Evolutionary conservation across 1,284 basidiomycete species (phyloP), one percentile per base, ranked within the genome.

Genomic region (Naganishia sp.): DNA sequence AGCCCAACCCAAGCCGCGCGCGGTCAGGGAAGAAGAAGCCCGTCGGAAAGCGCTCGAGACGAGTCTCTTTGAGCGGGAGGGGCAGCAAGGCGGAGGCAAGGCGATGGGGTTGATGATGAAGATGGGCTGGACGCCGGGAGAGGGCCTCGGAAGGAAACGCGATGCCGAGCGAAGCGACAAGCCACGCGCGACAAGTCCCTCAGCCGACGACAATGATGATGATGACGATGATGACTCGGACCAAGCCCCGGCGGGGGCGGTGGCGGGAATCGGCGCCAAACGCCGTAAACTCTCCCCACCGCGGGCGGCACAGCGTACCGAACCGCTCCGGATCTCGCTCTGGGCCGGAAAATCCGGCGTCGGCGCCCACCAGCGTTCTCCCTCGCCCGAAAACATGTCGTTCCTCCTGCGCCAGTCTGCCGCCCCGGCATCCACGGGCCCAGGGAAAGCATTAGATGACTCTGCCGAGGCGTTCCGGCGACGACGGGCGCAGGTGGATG

Each of bases 81-180:
- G n/a, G n/a, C 39, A 60, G 25, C 39, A 28, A 10, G 59, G 43
- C 10, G 49, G 46, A 33, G 61, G 44, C 23, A 78, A 77, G 70
- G 78, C 77, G 5, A 71, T 79, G 72, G 73, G 70, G 55, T 74
- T 78, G 71, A 80, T 80, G 79, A 73, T 73, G 72, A 77, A 77
- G 72, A 80, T 80, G 79, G 79, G 79, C n/a, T 80, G 79, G 79
- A 79, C 75, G 64, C 69, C 73, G 1, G 79, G 79, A 13, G 75
- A 79, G 70, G 74, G 75, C 4, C 66, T 80, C 21, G 79, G 79
- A 2, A 65, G 49, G 60, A 48, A 54, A 25, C 39, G 33, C 3
- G 44, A 44, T 2, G 45, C 2, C 15, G 50, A 53, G 50, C 5
- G 31, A 36, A 31, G 11, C 50, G 50, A 33, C 50, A 13, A 11